Evolutionary conservation across 2,329 filamentous ascomycete genomes (phyloP), one percentile per base, ranked within the genome.

Genomic region (Lachnellula cervina): DNA sequence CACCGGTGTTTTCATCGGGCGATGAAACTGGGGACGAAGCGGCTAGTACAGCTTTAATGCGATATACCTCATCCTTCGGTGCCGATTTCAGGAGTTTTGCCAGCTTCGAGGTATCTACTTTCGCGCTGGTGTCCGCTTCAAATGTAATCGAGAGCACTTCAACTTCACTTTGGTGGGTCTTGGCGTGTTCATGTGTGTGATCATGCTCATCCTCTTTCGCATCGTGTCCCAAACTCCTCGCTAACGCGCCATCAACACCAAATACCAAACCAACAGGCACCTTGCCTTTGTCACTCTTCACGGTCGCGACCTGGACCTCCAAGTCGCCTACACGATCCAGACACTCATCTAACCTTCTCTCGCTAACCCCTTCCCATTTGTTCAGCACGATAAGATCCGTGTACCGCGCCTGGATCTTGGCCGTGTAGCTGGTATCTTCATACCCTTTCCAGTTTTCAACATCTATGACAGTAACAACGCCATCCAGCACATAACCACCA

Each of bases 1-100:
- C 67, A 5, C 69, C 68, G 34, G 72, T 34, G 9, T 43, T 80
- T 23, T 77, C 74, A 54, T 82, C 80, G 0, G 83, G 84, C 64
- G 77, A 77, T 17, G 64, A 62, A 8, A 83, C 75, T 0, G 73
- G 66, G 2, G 75, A 69, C 0, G 77, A 73, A 2, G 80, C 75
- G 1, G 77, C 77, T 13, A 83, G 65, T 9, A 83, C 74, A 11
- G 82, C 89, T 72, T 99, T 99, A 71, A 99, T 97, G 54, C 94
- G 84, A 74, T 97, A 99, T 9, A 96, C 84, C 69, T 97, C 92
- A 62, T 99, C 94, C 69, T 95, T 96, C 0, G 91, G 88, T 0
- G 93, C 88, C 0, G 82, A 73, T 47, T 79, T 77, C 34, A 97
- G 79, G 2, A 97, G 76, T 9, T 75, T 74, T 55, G 85, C 77